Conservation (phyloP, 2,329 filamentous ascomycete species). For the Fusarium compactum region DNA sequence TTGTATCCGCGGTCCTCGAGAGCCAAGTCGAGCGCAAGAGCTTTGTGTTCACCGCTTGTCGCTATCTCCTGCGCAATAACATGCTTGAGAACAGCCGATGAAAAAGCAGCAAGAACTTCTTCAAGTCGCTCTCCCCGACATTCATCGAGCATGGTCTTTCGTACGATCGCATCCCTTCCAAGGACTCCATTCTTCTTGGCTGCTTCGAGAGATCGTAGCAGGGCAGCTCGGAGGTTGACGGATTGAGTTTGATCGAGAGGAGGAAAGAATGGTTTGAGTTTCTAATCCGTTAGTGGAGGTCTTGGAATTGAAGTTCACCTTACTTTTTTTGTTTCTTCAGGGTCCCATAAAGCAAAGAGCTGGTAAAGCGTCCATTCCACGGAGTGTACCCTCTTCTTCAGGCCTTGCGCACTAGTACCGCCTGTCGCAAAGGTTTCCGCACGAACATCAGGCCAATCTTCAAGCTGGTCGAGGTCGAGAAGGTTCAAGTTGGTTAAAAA, state of each 20-base stretch:
- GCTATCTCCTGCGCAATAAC: slow-evolving; percentile 61
- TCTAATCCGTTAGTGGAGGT: slow-evolving; percentile 62
- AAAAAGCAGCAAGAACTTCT: slow-evolving; percentile 87
- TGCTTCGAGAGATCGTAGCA: slow-evolving; percentile 84
- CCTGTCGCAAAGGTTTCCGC: slow-evolving; percentile 73
- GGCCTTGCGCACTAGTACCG: slow-evolving; percentile 74
- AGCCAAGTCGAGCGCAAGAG: slow-evolving; percentile 67
- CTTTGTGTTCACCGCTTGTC: slow-evolving; percentile 56
- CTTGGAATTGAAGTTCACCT: slow-evolving; percentile 18
- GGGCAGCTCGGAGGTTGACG: slow-evolving; percentile 85
- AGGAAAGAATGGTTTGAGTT: slow-evolving; percentile 90
- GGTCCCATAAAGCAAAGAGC: slow-evolving; percentile 87
- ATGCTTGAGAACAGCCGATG: slow-evolving; percentile 83
- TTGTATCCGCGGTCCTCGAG: slow-evolving; percentile 70
- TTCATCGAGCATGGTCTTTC: slow-evolving; percentile 97
- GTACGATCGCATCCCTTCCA: slow-evolving; percentile 81
- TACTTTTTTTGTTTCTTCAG: slow-evolving; percentile 79
- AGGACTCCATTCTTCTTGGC: slow-evolving; percentile 89
- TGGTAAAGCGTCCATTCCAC: slow-evolving; percentile 94
- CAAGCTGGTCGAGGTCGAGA: slow-evolving; percentile 78
- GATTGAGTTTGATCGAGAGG: slow-evolving; percentile 91
- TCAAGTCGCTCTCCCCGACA: slow-evolving; percentile 92
- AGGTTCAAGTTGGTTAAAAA: slow-evolving; percentile 88
- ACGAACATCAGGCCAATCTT: slow-evolving; percentile 85
- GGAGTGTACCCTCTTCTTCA: slow-evolving; percentile 84